phyloP scores from a whole-genome alignment of 805 yeast species.

The baker's yeast (Saccharomyces cerevisiae) region DNA sequence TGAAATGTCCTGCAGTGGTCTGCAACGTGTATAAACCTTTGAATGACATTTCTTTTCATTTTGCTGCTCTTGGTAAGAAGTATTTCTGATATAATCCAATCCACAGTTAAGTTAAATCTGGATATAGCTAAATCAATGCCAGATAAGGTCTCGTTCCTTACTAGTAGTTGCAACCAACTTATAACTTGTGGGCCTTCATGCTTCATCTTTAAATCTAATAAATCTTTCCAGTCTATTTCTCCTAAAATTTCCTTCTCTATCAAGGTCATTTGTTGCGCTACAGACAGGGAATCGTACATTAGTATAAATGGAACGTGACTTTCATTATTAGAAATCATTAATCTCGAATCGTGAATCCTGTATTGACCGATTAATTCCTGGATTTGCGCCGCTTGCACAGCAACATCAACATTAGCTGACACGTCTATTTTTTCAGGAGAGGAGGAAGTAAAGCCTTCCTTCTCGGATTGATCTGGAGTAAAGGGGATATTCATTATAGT shows the following conservation, averaged over 20 bases:
- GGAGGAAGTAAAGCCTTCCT: constrained; percentile 9
- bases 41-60: constrained; percentile 61
- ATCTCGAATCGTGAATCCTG: constrained; percentile 20
- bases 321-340: constrained; percentile 28
- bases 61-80: constrained; percentile 53
- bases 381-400: constrained; percentile 13
- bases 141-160: constrained; percentile 45
- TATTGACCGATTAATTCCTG: constrained; percentile 21
- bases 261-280: constrained; percentile 77
- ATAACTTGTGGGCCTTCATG: constrained; percentile 56
- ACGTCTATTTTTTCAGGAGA: neutral
- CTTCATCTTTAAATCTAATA: constrained; percentile 69
- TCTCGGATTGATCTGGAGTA: constrained; percentile 21
- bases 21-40: constrained; percentile 83
- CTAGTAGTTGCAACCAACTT: constrained; percentile 76
- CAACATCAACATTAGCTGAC: constrained; percentile 2
- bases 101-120: constrained; percentile 79
- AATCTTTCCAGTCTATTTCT: constrained; percentile 88
- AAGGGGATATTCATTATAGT: constrained; percentile 30
- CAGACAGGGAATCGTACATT: constrained; percentile 52
- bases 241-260: constrained; percentile 77
- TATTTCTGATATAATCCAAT: constrained; percentile 88
- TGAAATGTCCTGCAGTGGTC: constrained; percentile 63
- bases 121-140: constrained; percentile 79
- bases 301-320: constrained; percentile 78